Conservation (phyloP, 768 basidiomycete genomes). For the Auricularia cornea region DNA sequence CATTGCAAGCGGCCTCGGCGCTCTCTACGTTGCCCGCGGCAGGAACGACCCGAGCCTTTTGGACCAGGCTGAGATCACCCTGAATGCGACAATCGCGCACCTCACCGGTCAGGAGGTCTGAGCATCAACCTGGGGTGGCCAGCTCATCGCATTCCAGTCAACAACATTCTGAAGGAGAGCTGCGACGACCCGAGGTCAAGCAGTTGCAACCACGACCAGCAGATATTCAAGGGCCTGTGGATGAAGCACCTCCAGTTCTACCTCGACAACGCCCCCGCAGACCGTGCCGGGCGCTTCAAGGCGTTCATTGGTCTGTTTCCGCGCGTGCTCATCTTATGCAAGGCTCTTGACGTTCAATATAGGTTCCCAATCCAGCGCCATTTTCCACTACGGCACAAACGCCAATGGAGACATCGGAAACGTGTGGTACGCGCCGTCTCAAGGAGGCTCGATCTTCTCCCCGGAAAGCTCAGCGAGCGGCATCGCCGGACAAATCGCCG, state of each 20-base stretch:
- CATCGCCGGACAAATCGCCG: slow-evolving; percentile 22
- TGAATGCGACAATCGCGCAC: slow-evolving; percentile 39
- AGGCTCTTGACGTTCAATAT: not conserved
- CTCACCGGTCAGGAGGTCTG: slow-evolving; percentile 19
- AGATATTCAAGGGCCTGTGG: slow-evolving; percentile 40
- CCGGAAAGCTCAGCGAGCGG: slow-evolving; percentile 23
- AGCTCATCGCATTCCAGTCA: slow-evolving; percentile 3
- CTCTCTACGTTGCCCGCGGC: slow-evolving; percentile 29
- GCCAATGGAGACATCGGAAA: slow-evolving; percentile 33
- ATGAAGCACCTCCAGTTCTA: slow-evolving; percentile 45
- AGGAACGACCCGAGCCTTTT: slow-evolving; percentile 33
- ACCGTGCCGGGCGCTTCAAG: slow-evolving; percentile 36
- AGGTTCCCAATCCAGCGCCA: slow-evolving; percentile 15
- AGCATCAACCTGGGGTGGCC: too few relatives aligned
- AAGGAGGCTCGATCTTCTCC: slow-evolving; percentile 22
- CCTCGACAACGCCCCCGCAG: slow-evolving; percentile 36
- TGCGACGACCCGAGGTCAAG: slow-evolving; percentile 40
- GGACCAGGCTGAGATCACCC: slow-evolving; percentile 41
- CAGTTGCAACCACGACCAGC: slow-evolving; percentile 38
- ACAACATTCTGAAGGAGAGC: slow-evolving; percentile 40
- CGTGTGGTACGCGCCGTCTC: slow-evolving; percentile 23
- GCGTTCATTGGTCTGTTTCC: slow-evolving; percentile 26
- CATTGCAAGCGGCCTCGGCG: slow-evolving; percentile 44
- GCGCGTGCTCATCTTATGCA: slow-evolving; percentile 10
- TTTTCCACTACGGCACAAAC: slow-evolving; percentile 37